Evolutionary conservation across 345 rosid species (phyloP), one percentile per base, ranked within the genome.

Genomic region (Noccaea bulbosa): DNA sequence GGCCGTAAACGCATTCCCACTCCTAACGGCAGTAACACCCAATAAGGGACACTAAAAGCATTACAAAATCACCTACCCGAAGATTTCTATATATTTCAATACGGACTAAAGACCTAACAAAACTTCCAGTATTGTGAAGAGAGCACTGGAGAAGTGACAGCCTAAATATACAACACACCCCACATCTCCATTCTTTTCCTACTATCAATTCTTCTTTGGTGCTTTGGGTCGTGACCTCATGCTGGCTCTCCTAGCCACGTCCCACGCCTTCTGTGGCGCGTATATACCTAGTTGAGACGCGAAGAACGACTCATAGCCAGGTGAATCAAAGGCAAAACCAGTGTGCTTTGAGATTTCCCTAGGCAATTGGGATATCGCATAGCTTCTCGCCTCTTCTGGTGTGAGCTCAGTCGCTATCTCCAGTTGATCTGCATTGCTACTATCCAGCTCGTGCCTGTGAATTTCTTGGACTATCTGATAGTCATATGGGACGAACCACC

Each of bases 251-350:
- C 93, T 78, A 14, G 90, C 93, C 44, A 89, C 99, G 73, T 94
- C 99, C 98, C 99, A 91, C n/a, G 97, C 88, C 82, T 89, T 94
- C 34, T 89, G 97, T 2, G 98, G 98, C 35, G 91, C 96, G 69
- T 76, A 74, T 4, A 89, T 66, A 45, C 99, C 99, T 2, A 82
- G 67, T 73, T 94, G 96, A 9, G 95, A 69, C 3, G 99, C 99
- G 10, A 91, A 94, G 79, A 94, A 94, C 30, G 98, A 91, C 75
- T 94, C 99, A 9, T 89, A 94, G 10, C 93, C 99, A 14, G 97
- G 96, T 3, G 99, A 94, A 69, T 91, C 99, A 2, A 94, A 94
- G 8, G 99, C 96, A 50, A 91, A 94, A 30, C 97, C 97, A 8
- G 89, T 89, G 78, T 93, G 95, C 73, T 73, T 91, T 8, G 99